Conservation (phyloP, 2,329 filamentous ascomycete genomes). For the Gaeumannomyces sp. region DNA sequence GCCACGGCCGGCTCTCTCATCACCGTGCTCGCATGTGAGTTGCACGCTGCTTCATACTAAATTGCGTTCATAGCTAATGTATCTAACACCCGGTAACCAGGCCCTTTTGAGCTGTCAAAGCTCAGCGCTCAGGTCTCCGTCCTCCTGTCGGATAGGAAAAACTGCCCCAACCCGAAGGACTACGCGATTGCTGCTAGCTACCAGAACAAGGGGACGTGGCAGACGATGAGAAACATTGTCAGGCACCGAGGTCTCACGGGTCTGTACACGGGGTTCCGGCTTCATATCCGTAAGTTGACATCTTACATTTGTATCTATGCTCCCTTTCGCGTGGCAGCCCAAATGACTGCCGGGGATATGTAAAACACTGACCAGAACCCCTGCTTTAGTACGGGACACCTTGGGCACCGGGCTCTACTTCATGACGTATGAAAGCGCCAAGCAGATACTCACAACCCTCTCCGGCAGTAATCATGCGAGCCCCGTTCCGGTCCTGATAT, state of each 20-base stretch:
- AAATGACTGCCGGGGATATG: not conserved
- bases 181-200: slow-evolving; percentile 62
- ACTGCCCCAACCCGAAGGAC: slow-evolving; percentile 39
- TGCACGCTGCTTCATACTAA: not conserved
- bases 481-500: slow-evolving; percentile 69
- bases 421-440: slow-evolving; percentile 81
- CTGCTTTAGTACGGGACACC: slow-evolving; percentile 63
- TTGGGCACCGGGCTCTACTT: slow-evolving; percentile 82
- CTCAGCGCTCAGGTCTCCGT: slow-evolving; percentile 81
- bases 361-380: not conserved
- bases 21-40: slow-evolving; percentile 69
- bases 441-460: slow-evolving; percentile 72
- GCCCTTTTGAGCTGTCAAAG: slow-evolving; percentile 85
- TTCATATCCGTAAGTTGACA: slow-evolving; percentile 63
- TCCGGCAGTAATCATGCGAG: slow-evolving; percentile 68
- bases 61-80: not conserved
- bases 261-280: slow-evolving; percentile 72
- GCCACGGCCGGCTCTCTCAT: slow-evolving; percentile 75
- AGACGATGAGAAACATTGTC: slow-evolving; percentile 71
- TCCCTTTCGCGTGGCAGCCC: not conserved
- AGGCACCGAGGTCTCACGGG: slow-evolving; percentile 66
- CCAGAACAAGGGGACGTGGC: slow-evolving; percentile 70
- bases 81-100: slow-evolving; percentile 28
- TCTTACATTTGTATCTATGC: not conserved
- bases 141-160: slow-evolving; percentile 57